phyloP scores from a whole-genome alignment of 1,284 basidiomycete species.

The Malassezia brasiliensis region DNA sequence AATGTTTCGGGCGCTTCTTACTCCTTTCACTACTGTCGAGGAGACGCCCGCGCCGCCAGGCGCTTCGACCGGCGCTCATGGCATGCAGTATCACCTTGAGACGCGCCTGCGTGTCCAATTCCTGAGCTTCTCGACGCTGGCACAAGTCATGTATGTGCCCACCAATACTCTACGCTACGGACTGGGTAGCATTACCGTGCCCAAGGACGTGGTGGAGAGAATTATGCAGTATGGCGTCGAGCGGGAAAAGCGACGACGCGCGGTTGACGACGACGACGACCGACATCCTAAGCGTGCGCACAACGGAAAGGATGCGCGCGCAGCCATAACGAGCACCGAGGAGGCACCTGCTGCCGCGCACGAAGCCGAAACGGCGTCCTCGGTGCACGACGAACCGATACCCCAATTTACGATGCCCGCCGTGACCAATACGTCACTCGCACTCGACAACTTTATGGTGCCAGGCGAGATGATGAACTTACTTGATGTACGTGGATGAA shows the following conservation, averaged over 20 bases:
- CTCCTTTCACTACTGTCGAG: conserved; percentile 11
- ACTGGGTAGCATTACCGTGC: neutral
- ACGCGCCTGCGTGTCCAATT: conserved; percentile 14
- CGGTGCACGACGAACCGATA: neutral
- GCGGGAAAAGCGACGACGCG: conserved; percentile 2
- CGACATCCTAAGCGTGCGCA: neutral
- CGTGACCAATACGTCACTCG: neutral
- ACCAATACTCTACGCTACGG: neutral
- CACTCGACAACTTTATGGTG: neutral
- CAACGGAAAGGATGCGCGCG: neutral
- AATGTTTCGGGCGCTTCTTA: conserved; percentile 8
- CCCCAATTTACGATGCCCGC: neutral
- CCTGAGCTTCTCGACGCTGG: conserved; percentile 8
- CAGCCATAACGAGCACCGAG: too few species aligned
- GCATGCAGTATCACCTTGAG: neutral
- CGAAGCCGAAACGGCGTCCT: neutral
- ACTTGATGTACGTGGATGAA: neutral
- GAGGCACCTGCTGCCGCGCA: neutral
- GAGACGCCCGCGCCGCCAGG: neutral
- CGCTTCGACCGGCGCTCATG: neutral
- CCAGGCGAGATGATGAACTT: neutral
- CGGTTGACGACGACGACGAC: neutral
- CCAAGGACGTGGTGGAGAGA: conserved; percentile 1
- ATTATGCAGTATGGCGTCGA: conserved; percentile 10
- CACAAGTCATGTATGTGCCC: conserved; percentile 6